A percentile compares a stretch with the other conserved stretches of the same genome.
Conservation (phyloP, 768 basidiomycete species). For the Lentinus tigrinus region DNA sequence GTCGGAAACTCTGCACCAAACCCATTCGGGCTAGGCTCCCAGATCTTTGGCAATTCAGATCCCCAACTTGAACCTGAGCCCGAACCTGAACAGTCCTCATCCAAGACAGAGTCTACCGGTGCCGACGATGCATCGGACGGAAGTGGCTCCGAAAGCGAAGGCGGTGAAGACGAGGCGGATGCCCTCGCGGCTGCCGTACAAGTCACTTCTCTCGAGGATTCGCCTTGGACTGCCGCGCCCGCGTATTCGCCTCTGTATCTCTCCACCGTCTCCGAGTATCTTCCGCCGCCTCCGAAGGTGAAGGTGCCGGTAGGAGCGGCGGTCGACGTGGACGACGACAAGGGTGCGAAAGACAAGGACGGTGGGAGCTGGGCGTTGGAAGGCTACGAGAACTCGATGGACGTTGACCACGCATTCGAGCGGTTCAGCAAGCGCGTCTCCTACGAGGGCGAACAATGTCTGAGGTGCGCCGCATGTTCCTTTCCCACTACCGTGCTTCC, state of each 20-base stretch:
- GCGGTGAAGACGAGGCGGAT: conserved; percentile 26
- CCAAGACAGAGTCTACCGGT: conserved; percentile 10
- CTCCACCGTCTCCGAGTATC: conserved; percentile 71
- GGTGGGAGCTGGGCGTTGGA: conserved; percentile 62
- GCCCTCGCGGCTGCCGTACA: conserved; percentile 61
- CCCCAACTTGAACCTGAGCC: neutral
- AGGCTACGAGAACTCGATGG: conserved; percentile 76
- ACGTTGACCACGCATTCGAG: conserved; percentile 85
- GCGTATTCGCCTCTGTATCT: conserved; percentile 69
- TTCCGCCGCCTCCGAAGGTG: conserved; percentile 54
- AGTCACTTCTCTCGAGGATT: conserved; percentile 51
- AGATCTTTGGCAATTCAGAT: conserved; percentile 52
- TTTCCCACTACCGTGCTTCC: neutral
- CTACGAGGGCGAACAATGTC: conserved; percentile 77
- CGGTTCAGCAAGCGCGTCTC: conserved; percentile 73
- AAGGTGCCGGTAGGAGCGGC: conserved; percentile 40
- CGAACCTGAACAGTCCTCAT: neutral
- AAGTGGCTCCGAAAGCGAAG: conserved; percentile 25
- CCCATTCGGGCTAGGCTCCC: conserved; percentile 59
- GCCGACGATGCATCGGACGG: conserved; percentile 27
- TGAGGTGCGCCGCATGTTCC: conserved; percentile 59
- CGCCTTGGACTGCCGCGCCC: conserved; percentile 67
- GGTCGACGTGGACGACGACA: conserved; percentile 42
- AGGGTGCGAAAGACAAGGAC: conserved; percentile 42
- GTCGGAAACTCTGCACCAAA: conserved; percentile 27